These are phyloP conservation scores for Scedosporium aurantiacum DNA, from an alignment of 2,329 filamentous ascomycete species.

Conservation along the genomic window DNA sequence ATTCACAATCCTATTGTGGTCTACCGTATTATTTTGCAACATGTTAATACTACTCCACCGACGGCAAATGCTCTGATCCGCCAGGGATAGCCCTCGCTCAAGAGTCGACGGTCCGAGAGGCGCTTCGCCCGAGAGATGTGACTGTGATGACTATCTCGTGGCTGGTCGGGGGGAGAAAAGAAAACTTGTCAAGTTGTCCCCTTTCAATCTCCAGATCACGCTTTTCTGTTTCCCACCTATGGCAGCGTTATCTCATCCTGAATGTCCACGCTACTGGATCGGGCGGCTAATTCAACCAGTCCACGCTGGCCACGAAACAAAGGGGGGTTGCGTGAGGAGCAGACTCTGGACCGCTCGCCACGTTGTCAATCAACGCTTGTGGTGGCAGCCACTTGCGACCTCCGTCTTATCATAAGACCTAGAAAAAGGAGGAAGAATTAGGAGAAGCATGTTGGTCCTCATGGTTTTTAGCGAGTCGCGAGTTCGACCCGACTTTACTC, in stretches of 20 bases:
- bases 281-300: conserved; percentile 6
- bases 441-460: no score
- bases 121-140: no score
- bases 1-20: background rate
- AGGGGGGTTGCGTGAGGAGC: background rate
- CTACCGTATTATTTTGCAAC: background rate
- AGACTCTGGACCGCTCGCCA: background rate
- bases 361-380: conserved; percentile 1
- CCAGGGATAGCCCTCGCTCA: background rate
- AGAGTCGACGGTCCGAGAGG: background rate
- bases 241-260: background rate
- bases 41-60: background rate
- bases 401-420: background rate
- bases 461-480: no score
- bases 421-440: background rate
- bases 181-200: background rate
- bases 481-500: no score
- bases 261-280: background rate
- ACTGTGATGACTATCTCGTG: background rate
- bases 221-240: background rate
- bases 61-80: background rate
- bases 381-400: background rate
- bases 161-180: background rate
- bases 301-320: conserved; percentile 6
- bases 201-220: background rate